A percentile compares a stretch with the other conserved stretches of the same genome.
Evolutionary conservation across 2,329 filamentous ascomycete species (phyloP).

Genomic region (Fusarium coffeatum): DNA sequence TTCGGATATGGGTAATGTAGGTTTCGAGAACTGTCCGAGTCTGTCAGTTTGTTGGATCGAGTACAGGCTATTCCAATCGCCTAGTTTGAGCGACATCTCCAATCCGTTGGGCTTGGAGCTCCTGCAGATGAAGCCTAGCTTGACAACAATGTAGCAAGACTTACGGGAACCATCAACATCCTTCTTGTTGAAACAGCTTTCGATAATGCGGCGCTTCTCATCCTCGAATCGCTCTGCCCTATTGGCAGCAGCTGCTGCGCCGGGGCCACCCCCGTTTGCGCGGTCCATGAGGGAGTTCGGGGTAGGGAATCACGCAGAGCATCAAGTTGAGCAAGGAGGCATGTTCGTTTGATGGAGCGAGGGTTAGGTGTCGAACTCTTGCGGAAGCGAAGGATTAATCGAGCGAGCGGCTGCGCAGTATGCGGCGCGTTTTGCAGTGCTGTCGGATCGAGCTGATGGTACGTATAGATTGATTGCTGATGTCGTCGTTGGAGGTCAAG

Average conservation of each 20-base stretch:
- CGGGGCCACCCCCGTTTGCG: constrained; percentile 53
- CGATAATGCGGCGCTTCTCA: constrained; percentile 93
- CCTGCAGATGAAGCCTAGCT: neutral
- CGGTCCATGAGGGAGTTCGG: constrained; percentile 52
- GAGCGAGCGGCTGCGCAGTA: constrained; percentile 12
- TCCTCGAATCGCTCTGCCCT: constrained; percentile 92
- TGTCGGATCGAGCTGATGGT: constrained; percentile 1
- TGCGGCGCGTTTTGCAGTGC: neutral
- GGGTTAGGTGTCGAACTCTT: constrained; percentile 4
- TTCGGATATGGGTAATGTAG: constrained; percentile 96
- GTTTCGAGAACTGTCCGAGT: constrained; percentile 70
- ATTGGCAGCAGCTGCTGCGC: constrained; percentile 51
- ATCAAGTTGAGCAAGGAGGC: constrained; percentile 45
- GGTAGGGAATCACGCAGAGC: constrained; percentile 42
- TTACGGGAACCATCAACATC: constrained; percentile 87
- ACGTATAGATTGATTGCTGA: constrained; percentile 1
- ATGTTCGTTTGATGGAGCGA: constrained; percentile 45
- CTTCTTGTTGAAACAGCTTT: constrained; percentile 92
- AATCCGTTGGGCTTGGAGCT: neutral
- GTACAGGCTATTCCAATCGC: neutral
- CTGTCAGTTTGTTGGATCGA: constrained; percentile 13
- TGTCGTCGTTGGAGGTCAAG: constrained; percentile 33
- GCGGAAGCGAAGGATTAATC: neutral
- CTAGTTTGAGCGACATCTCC: neutral
- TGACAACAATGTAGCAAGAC: constrained; percentile 53